Conservation (phyloP, 2,329 filamentous ascomycete species). For the Hypoxylon sp. region DNA sequence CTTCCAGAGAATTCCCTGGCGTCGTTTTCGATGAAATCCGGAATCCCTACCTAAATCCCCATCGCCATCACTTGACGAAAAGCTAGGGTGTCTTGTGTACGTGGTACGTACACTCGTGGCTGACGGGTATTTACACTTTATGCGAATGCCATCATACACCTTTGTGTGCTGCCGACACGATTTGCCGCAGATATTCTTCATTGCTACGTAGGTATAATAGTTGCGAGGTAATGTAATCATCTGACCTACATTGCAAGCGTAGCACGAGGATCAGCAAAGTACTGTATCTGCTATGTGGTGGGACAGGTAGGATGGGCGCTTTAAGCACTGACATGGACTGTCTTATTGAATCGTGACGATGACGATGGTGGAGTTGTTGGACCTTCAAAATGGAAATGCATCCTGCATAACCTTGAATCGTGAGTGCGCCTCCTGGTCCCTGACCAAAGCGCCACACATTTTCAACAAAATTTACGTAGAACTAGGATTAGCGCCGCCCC, state of each 20-base stretch:
- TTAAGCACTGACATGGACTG: slow-evolving; percentile 35
- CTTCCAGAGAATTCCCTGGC: slow-evolving; percentile 47
- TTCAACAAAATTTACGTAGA: slow-evolving; percentile 28
- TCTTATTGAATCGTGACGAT: slow-evolving; percentile 44
- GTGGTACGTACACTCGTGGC: slow-evolving; percentile 21
- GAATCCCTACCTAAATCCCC: slow-evolving; percentile 34
- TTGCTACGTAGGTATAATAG: slow-evolving; percentile 29
- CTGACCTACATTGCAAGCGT: slow-evolving; percentile 38
- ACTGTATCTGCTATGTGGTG: slow-evolving; percentile 29
- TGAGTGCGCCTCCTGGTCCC: slow-evolving; percentile 31
- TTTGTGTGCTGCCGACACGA: slow-evolving; percentile 27
- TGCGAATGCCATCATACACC: slow-evolving; percentile 27
- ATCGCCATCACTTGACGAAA: slow-evolving; percentile 28
- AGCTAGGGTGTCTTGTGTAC: slow-evolving; percentile 11
- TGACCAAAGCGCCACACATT: slow-evolving; percentile 35
- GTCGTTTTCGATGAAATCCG: slow-evolving; percentile 38
- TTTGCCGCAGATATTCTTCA: slow-evolving; percentile 24
- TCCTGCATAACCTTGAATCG: slow-evolving; percentile 38
- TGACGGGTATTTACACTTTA: slow-evolving; percentile 15
- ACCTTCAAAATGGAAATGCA: slow-evolving; percentile 36
- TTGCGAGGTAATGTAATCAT: slow-evolving; percentile 33
- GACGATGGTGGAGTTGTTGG: slow-evolving; percentile 43
- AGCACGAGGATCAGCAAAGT: slow-evolving; percentile 35
- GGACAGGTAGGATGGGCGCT: slow-evolving; percentile 33
- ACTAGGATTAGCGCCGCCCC: slow-evolving; percentile 42